Evolutionary conservation across 805 yeast genomes (phyloP), one percentile per base, ranked within the genome.

Genomic region (Ogataea saltuana): DNA sequence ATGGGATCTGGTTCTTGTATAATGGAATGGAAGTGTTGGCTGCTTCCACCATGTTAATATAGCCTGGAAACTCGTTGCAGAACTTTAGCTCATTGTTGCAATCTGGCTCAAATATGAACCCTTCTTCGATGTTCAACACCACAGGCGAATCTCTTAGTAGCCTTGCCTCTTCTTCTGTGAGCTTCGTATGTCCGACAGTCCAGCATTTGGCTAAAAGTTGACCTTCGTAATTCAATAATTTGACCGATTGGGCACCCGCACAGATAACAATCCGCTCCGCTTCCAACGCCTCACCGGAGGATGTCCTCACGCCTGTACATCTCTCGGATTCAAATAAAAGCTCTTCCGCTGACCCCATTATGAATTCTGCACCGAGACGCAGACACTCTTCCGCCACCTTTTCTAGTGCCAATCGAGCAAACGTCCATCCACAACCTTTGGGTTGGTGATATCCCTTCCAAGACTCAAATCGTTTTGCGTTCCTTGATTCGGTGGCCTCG

Each of bases 61-160:
- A 66, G 5, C 72, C 71, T 8, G 71, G 70, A 45, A 66, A 68
- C 48, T 69, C 73, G 44, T 68, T 68, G 48, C 70, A 67, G 35
- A 68, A 54, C 44, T 69, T 69, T 21, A 69, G 43, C 20, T 67
- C 66, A 33, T 64, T 59, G 28, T 61, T 53, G 8, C 25, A 16
- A 48, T 67, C 73, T 7, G 74, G 72, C 40, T 70, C 74, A 47
- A 70, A 69, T 35, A 69, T 59, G 55, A 69, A 71, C 0, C 75
- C 75, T 41, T 60, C 60, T 27, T 69, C 72, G 17, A 55, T 45
- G 38, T 65, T 67, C 19, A 68, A 46, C 13, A 69, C 53, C 9
- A 70, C 72, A 1, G 74, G 75, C 8, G 56, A 46, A 12, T 54
- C 54, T 46, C 58, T 68, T 19, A 67, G 45, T 11, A 42, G 29